Evolutionary conservation across 1,284 basidiomycete species (phyloP).

Genomic region (Schizophyllum commune): DNA sequence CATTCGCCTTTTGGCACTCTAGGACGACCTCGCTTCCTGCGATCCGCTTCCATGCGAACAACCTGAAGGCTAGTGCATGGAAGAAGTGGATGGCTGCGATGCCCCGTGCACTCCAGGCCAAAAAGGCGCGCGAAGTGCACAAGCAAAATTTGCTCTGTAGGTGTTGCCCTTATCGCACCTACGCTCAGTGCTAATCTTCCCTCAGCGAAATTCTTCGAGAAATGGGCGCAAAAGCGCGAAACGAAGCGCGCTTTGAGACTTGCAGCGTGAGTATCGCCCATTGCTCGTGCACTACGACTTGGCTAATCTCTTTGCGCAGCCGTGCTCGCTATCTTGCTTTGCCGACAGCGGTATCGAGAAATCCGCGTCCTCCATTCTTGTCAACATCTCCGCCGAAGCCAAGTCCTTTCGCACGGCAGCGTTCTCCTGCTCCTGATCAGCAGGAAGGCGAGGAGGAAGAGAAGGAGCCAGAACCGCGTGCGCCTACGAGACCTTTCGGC

Average conservation of each 20-base stretch:
- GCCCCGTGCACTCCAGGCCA: constrained; percentile 58
- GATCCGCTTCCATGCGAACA: constrained; percentile 58
- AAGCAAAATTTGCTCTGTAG: constrained; percentile 50
- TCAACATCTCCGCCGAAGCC: not conserved
- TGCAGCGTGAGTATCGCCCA: constrained; percentile 55
- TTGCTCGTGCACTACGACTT: constrained; percentile 13
- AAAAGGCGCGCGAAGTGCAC: constrained; percentile 56
- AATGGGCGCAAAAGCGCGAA: constrained; percentile 59
- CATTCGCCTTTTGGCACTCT: constrained; percentile 66
- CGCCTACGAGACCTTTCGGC: not conserved
- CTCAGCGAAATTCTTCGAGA: constrained; percentile 50
- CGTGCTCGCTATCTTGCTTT: constrained; percentile 43
- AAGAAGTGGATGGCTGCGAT: constrained; percentile 57
- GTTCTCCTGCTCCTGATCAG: not conserved
- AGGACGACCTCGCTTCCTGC: constrained; percentile 71
- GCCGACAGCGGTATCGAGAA: constrained; percentile 24
- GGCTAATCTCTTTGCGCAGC: constrained; percentile 19
- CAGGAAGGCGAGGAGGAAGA: not conserved
- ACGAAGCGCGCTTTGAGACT: constrained; percentile 70
- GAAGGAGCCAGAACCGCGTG: not conserved
- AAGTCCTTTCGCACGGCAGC: not conserved
- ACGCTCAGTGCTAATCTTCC: constrained; percentile 8
- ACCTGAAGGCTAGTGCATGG: constrained; percentile 55
- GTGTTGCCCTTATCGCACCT: constrained; percentile 18
- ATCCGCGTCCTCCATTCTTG: not conserved